Evolutionary conservation across 164 flowering plant genomes (phyloP).

Genomic region (Stephania cephalantha): DNA sequence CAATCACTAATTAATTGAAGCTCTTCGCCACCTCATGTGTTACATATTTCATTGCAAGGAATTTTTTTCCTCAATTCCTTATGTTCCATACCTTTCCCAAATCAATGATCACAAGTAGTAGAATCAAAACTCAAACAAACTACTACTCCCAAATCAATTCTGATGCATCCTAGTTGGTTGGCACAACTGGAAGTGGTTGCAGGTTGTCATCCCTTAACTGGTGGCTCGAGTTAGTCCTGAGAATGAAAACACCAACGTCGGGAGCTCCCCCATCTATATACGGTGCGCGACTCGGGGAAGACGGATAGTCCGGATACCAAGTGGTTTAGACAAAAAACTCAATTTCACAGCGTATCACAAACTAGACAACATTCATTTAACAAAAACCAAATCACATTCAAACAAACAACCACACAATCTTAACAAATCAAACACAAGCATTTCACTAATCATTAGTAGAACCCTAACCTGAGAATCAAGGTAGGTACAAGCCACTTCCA

Average conservation of each 20-base stretch:
- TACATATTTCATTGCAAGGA: neutral
- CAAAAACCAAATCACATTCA: neutral
- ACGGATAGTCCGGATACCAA: no score
- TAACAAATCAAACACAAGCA: neutral
- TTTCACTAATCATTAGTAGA: neutral
- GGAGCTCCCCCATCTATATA: no score
- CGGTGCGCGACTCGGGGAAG: no score
- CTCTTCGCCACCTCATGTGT: neutral
- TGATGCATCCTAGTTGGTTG: neutral
- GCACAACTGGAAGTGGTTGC: neutral
- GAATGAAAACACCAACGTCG: no score
- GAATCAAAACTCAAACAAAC: neutral
- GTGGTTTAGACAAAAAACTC: no score
- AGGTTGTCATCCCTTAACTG: no score
- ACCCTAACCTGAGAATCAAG: constrained; percentile 29
- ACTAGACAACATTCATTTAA: neutral
- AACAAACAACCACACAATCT: neutral
- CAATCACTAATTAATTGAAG: neutral
- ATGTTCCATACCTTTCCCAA: neutral
- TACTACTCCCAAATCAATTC: neutral
- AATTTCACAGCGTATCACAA: neutral
- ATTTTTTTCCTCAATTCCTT: neutral
- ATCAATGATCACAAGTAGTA: neutral
- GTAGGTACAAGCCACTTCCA: constrained; percentile 35
- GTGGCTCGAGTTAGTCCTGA: no score